A percentile compares a stretch with the other conserved stretches of the same genome.
These are phyloP conservation scores for Cyberlindnera meyerae DNA, from an alignment of 805 yeast species.

Conservation along the genomic window DNA sequence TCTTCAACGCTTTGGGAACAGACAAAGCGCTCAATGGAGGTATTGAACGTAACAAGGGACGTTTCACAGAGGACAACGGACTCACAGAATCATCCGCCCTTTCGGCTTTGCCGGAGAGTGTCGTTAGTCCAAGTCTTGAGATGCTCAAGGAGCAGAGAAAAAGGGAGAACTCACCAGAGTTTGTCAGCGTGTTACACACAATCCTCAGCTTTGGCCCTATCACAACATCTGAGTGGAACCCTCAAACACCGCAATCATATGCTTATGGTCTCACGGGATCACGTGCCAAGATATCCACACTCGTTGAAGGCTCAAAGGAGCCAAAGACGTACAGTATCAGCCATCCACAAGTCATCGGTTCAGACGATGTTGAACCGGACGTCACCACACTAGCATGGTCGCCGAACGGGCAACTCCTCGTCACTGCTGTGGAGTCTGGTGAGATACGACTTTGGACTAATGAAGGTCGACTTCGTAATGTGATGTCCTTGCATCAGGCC, in stretches of 20 bases:
- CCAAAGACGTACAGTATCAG: constrained; percentile 15
- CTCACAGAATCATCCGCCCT: constrained; percentile 1
- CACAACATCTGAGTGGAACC: constrained; percentile 53
- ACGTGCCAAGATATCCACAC: constrained; percentile 39
- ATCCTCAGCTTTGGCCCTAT: constrained; percentile 37
- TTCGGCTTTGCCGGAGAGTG: background rate
- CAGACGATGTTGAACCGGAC: constrained; percentile 16
- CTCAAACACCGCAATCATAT: constrained; percentile 37
- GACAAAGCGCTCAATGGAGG: constrained; percentile 33
- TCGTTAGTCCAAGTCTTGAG: background rate
- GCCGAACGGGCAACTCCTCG: constrained; percentile 53
- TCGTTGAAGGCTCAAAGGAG: constrained; percentile 20
- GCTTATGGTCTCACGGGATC: constrained; percentile 54
- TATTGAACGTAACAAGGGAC: constrained; percentile 19
- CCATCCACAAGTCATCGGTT: constrained; percentile 30
- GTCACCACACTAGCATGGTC: constrained; percentile 53
- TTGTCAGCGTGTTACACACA: constrained; percentile 36
- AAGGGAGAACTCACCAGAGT: constrained; percentile 21
- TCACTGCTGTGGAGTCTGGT: constrained; percentile 66
- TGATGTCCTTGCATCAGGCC: constrained; percentile 45
- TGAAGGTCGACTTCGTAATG: constrained; percentile 60
- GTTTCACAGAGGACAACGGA: constrained; percentile 8
- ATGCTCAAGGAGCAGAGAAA: background rate
- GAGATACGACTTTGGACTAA: constrained; percentile 76
- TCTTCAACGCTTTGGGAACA: constrained; percentile 50